Base-by-base conservation (phyloP, 2,329 filamentous ascomycete species). In the Biscogniauxia sp. region DNA sequence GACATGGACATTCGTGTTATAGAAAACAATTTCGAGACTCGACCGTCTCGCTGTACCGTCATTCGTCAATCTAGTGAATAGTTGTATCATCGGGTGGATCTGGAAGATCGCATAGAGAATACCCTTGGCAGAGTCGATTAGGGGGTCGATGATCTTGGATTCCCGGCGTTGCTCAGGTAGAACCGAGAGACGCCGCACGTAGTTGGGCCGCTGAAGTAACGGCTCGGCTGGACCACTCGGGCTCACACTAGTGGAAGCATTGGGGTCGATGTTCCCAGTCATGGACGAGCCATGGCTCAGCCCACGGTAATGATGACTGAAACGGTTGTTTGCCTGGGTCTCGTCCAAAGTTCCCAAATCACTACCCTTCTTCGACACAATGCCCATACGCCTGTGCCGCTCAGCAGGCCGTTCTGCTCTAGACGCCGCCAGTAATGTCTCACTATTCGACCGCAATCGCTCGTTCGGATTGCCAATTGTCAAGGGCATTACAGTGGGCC, bases 391-490 rank as follows among this genome's bases (percentile, higher is more conserved):
- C 51, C 86, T 80, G 20, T 82, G 82, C 45, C 86, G 80, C 66
- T 82, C 84, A 55, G 81, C 79, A 1, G 82, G 77, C 3, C 83
- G 78, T 23, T 86, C 83, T 25, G 76, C 72, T 28, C 78, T 75
- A 8, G 76, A 72, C 9, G 76, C 75, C 60, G 85, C 82, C 26
- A 87, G 69, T 3, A 86, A 72, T 1, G 82, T 84, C 69, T 89
- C 87, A 49, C 86, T 88, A 61, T 89, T 88, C 68, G 86, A 89
- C 51, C 87, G 83, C 13, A 85, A 68, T 9, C 88, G 83, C 72
- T 93, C 90, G 65, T 87, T 90, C 26, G 84, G 80, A 64, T 83
- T 94, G 19, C 86, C 87, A 58, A 91, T 88, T 2, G 88, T 87
- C 52, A 87, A 70, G 8, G 84, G 91, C 75, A 91, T 87, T n/a